Evolutionary conservation across 371 early-diverging fungal species (phyloP), one percentile per base, ranked within the genome.

Genomic region (Mucor velutinosus): DNA sequence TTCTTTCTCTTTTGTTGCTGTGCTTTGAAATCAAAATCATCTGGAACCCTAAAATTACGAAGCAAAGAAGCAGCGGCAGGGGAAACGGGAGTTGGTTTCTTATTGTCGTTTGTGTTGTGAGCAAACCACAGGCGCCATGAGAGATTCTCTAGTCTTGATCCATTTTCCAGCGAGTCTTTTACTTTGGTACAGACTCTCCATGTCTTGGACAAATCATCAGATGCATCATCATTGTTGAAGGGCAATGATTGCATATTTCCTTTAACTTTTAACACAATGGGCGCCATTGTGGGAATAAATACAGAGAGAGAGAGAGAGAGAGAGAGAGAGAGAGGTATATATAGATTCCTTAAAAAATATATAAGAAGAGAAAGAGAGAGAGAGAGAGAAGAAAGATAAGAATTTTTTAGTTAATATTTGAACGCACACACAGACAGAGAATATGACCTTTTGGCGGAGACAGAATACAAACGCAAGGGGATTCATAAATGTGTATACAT

Each of bases 171-270:
- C 15, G 94, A 90, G 63, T 94, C 93, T 79, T 93, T 94, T 33
- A 93, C 94, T 80, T 94, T 93, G 32, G 93, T 92, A 75, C 91
- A 92, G 14, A 95, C 87, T 59, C 89, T 84, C 95, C 95, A 95
- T 1, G 90, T 89, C 60, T 85, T 85, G 30, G 89, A 89, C 15
- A 93, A 77, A 72, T 93, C 92, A 64, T 89, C 90, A 29, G 84
- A 84, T 35, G 83, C 85, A 62, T 89, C 86, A 57, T 90, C 74
- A 56, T 87, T 81, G n/a, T 83, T 76, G 67, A 92, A 89, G 5
- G 87, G 86, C 47, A 87, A 85, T 59, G 88, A 89, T 49, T 86
- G 72, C 71, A 87, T 80, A 58, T 84, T 86, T 65, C 89, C 92
- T 79, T 91, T 92, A 64, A 92, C 86, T 76, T 89, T 89, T 43